phyloP scores from a whole-genome alignment of 2,329 filamentous ascomycete species.

The Myriosclerotinia scirpicola region DNA sequence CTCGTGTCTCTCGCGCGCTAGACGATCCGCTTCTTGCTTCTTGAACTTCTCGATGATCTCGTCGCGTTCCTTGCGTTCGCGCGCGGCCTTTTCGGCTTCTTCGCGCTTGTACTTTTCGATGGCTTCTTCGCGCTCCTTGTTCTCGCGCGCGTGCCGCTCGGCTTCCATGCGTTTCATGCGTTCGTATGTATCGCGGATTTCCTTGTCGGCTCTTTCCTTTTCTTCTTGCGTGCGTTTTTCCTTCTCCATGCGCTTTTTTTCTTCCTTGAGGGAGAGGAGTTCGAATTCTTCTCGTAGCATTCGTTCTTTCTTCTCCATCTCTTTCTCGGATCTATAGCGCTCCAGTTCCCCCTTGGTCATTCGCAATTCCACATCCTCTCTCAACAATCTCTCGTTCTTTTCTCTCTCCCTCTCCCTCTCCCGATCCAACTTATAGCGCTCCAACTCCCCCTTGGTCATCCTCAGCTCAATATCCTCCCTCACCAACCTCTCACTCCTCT shows the following conservation, averaged over 20 bases:
- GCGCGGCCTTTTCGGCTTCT: constrained; percentile 34
- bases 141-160: constrained; percentile 47
- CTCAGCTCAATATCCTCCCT: constrained; percentile 34
- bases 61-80: constrained; percentile 38
- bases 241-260: constrained; percentile 20
- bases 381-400: constrained; percentile 1
- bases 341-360: constrained; percentile 11
- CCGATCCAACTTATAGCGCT: constrained; percentile 1
- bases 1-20: constrained; percentile 50
- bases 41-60: constrained; percentile 45
- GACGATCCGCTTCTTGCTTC: constrained; percentile 42
- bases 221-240: constrained; percentile 19
- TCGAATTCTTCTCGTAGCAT: constrained; percentile 18
- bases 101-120: constrained; percentile 46
- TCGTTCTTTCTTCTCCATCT: constrained; percentile 4
- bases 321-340: constrained; percentile 5
- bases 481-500: constrained; percentile 50
- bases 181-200: constrained; percentile 39
- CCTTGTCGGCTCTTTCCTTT: constrained; percentile 43
- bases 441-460: constrained; percentile 13
- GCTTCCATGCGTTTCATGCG: constrained; percentile 46
- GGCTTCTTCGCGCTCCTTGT: constrained; percentile 50
- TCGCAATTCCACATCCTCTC: constrained; percentile 5
- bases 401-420: not conserved
- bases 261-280: constrained; percentile 13